Conservation (phyloP, 1,284 basidiomycete genomes). For the Acaromyces ingoldii region DNA sequence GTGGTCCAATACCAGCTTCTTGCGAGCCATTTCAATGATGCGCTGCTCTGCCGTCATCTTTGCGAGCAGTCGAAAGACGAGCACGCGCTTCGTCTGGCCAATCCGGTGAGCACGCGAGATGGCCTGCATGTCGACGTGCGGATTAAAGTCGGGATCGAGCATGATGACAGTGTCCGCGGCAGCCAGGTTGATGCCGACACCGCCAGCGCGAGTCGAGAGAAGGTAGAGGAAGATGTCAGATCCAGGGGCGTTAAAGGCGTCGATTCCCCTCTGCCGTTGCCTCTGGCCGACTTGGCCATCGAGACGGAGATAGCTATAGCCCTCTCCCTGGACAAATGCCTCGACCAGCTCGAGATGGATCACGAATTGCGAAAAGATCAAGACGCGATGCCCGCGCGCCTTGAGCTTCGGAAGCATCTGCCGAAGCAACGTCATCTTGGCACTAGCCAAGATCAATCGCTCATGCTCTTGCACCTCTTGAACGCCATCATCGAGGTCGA, state of each 20-base stretch:
- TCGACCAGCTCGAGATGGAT: constrained; percentile 51
- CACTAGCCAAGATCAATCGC: constrained; percentile 75
- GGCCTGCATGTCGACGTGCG: constrained; percentile 75
- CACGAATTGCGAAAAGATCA: constrained; percentile 49
- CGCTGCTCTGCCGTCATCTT: constrained; percentile 52
- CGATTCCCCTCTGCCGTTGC: constrained; percentile 60
- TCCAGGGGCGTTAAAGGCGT: constrained; percentile 78
- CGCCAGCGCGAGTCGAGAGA: constrained; percentile 51
- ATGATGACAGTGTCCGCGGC: constrained; percentile 79
- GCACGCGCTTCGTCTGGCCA: constrained; percentile 52
- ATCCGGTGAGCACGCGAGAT: constrained; percentile 78
- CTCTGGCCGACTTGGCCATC: constrained; percentile 23
- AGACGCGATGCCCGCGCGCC: constrained; percentile 44
- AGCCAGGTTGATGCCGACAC: constrained; percentile 54
- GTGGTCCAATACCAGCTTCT: constrained; percentile 51
- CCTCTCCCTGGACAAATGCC: constrained; percentile 44
- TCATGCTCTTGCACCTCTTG: constrained; percentile 69
- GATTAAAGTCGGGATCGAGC: constrained; percentile 84
- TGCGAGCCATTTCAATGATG: constrained; percentile 47
- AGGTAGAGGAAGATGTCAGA: constrained; percentile 59
- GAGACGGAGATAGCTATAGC: constrained; percentile 48
- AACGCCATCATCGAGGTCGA: constrained; percentile 59
- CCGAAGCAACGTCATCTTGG: constrained; percentile 59
- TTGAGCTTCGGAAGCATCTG: constrained; percentile 50
- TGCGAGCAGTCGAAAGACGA: constrained; percentile 52